phyloP scores from a whole-genome alignment of 2,329 filamentous ascomycete genomes.

The Botryotinia narcissicola region DNA sequence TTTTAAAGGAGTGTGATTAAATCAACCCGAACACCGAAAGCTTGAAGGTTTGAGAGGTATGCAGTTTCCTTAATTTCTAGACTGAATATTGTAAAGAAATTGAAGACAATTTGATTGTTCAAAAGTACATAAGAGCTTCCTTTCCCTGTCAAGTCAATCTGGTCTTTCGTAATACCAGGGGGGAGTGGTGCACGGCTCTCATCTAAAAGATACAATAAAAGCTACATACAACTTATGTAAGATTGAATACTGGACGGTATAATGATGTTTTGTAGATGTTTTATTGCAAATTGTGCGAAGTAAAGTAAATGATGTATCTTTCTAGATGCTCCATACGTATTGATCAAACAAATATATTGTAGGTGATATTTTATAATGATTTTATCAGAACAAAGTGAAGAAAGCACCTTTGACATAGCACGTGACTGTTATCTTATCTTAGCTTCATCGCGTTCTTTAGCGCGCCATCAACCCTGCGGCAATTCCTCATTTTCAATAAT shows the following conservation, averaged over 20 bases:
- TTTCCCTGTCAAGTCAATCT: constrained; percentile 14
- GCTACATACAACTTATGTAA: not conserved
- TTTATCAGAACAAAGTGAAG: not conserved
- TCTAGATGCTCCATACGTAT: not conserved
- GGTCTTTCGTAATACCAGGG: constrained; percentile 15
- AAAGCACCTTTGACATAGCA: accelerated
- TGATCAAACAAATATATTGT: not conserved
- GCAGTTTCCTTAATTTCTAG: not conserved
- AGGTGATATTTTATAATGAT: not conserved
- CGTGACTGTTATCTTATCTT: not conserved
- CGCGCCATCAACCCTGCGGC: not conserved
- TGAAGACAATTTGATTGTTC: constrained; percentile 3
- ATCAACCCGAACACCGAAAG: constrained; percentile 21
- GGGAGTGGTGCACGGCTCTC: not conserved
- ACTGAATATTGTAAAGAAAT: not conserved
- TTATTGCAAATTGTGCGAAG: not conserved
- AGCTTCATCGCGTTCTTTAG: not conserved
- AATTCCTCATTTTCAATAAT: not conserved
- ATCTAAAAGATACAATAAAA: not conserved
- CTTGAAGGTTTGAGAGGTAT: not conserved
- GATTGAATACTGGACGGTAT: not conserved
- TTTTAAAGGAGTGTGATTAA: constrained; percentile 34
- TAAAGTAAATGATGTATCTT: not conserved
- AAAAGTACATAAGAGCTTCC: constrained; percentile 8
- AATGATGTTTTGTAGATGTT: not conserved